Conservation (phyloP, 1,284 basidiomycete species). For the Trametes hirsuta region DNA sequence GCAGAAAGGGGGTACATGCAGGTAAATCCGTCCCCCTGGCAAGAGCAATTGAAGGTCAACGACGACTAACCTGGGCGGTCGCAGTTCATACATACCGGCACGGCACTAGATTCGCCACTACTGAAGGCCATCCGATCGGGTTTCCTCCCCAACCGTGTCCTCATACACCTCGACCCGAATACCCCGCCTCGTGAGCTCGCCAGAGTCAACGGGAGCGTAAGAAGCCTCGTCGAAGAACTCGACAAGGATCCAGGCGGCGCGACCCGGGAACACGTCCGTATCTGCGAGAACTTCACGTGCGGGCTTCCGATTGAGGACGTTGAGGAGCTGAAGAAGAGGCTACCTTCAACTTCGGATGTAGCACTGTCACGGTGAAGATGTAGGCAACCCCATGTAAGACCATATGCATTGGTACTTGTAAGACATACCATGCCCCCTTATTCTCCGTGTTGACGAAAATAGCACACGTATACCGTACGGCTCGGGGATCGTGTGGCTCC, state of each 20-base stretch:
- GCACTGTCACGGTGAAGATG: background rate
- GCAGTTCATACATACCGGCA: slow-evolving; percentile 29
- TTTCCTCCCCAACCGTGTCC: slow-evolving; percentile 33
- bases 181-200: slow-evolving; percentile 29
- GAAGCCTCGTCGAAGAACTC: slow-evolving; percentile 23
- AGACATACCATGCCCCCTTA: too few relatives aligned
- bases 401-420: background rate
- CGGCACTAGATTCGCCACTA: slow-evolving; percentile 15
- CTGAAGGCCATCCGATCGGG: slow-evolving; percentile 23
- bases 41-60: background rate
- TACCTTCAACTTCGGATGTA: background rate
- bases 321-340: slow-evolving; percentile 21
- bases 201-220: slow-evolving; percentile 28
- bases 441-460: too few relatives aligned
- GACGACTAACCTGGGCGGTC: background rate
- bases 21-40: slow-evolving; percentile 11
- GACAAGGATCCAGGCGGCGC: background rate
- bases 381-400: background rate
- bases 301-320: slow-evolving; percentile 31
- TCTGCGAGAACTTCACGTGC: slow-evolving; percentile 35
- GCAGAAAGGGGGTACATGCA: slow-evolving; percentile 30
- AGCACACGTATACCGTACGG: too few relatives aligned
- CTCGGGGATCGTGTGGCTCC: too few relatives aligned
- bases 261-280: slow-evolving; percentile 25
- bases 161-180: slow-evolving; percentile 30